Conservation (phyloP, 2,329 filamentous ascomycete genomes). For the Arthrobotrys sinensis region DNA sequence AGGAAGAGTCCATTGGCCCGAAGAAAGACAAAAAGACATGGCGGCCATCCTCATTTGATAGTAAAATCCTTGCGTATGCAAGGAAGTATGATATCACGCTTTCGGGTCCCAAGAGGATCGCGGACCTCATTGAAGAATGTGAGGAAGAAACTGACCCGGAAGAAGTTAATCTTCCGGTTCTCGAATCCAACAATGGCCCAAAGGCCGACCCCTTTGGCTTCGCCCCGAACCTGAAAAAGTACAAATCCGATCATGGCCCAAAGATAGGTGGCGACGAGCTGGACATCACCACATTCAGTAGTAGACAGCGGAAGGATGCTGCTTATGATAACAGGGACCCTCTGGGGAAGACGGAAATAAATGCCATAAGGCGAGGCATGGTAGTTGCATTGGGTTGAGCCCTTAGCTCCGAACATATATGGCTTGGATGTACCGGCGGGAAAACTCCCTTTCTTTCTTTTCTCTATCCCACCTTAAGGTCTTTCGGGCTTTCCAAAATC, state of each 20-base stretch:
- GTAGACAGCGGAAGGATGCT: constrained; percentile 65
- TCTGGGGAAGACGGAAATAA: constrained; percentile 65
- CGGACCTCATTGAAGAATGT: constrained; percentile 63
- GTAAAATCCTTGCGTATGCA: constrained; percentile 67
- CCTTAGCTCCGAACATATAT: no score
- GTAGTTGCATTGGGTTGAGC: constrained; percentile 50
- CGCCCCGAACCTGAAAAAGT: constrained; percentile 62
- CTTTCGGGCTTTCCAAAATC: no score
- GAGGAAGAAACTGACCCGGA: constrained; percentile 33
- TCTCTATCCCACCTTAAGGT: no score
- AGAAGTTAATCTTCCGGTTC: constrained; percentile 64
- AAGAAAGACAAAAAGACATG: constrained; percentile 47
- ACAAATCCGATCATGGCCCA: constrained; percentile 41
- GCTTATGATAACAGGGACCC: constrained; percentile 67
- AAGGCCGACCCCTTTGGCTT: constrained; percentile 65
- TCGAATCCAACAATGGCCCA: constrained; percentile 62
- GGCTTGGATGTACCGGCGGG: no score
- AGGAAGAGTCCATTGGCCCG: constrained; percentile 57
- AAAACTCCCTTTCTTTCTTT: no score
- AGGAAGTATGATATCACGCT: constrained; percentile 66
- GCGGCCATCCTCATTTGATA: constrained; percentile 64
- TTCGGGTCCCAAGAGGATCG: constrained; percentile 64
- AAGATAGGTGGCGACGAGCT: constrained; percentile 67
- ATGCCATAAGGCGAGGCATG: constrained; percentile 67
- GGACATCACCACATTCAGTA: constrained; percentile 67